These are phyloP conservation scores for Pulveroboletus sp. DNA, from an alignment of 768 basidiomycete species.

Conservation along the genomic window DNA sequence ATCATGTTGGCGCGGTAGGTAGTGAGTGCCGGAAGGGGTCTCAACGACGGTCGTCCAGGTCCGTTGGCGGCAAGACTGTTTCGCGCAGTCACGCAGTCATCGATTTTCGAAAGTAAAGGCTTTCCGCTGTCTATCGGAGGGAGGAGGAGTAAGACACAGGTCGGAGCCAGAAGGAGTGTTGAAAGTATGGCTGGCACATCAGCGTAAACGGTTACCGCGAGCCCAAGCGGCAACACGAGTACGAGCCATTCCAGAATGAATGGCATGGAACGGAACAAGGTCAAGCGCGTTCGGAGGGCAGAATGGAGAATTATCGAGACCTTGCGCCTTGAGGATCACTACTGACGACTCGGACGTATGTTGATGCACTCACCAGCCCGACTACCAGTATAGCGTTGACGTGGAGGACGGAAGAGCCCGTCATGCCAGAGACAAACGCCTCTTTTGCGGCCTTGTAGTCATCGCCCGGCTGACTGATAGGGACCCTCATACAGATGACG, in stretches of 20 bases:
- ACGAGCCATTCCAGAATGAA: constrained; percentile 55
- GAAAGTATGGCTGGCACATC: constrained; percentile 51
- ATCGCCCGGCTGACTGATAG: no score
- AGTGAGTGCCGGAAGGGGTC: constrained; percentile 72
- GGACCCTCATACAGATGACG: no score
- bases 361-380: constrained; percentile 49
- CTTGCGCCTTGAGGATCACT: constrained; percentile 41
- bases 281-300: constrained; percentile 47
- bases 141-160: constrained; percentile 41
- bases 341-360: neutral
- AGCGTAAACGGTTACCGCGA: constrained; percentile 78
- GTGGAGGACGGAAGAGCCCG: constrained; percentile 64
- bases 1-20: constrained; percentile 94
- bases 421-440: constrained; percentile 71
- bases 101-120: constrained; percentile 47
- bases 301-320: constrained; percentile 70
- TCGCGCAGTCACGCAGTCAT: neutral
- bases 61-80: neutral
- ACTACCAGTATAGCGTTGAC: constrained; percentile 67
- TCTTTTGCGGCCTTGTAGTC: constrained; percentile 77
- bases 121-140: constrained; percentile 42
- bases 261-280: constrained; percentile 34
- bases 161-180: constrained; percentile 43
- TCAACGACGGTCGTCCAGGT: constrained; percentile 6
- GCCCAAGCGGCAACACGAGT: constrained; percentile 71